Conservation (phyloP, 768 basidiomycete genomes). For the Pisolithus orientalis region DNA sequence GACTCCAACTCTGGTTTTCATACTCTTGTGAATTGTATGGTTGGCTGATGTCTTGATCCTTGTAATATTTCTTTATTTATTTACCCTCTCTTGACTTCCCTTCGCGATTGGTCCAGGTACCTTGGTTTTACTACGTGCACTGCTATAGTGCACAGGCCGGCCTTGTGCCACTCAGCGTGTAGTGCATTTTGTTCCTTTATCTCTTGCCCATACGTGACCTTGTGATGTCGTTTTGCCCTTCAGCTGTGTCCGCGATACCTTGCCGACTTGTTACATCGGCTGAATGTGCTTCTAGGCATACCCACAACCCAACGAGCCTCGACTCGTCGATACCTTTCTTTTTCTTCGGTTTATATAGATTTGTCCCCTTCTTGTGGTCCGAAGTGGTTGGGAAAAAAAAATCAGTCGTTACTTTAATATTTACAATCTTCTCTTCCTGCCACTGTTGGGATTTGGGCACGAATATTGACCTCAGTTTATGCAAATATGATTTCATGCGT, state of each 20-base stretch:
- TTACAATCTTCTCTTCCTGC: neutral
- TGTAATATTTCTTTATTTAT: slow-evolving; percentile 17
- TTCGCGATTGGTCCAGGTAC: neutral
- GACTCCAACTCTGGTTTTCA: slow-evolving; percentile 3
- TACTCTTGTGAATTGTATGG: slow-evolving; percentile 13
- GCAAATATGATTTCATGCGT: too few species aligned
- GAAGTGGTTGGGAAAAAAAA: neutral
- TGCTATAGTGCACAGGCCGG: slow-evolving; percentile 19
- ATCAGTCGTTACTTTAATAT: neutral
- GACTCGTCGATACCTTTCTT: slow-evolving; percentile 27
- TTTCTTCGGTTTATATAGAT: neutral
- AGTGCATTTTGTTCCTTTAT: neutral
- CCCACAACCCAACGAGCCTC: slow-evolving; percentile 31
- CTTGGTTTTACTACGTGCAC: slow-evolving; percentile 1
- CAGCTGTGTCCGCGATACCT: slow-evolving; percentile 1
- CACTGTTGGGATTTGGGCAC: too few species aligned
- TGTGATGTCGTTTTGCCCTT: slow-evolving; percentile 1
- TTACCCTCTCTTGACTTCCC: neutral
- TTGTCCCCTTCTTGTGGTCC: neutral
- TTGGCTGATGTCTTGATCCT: slow-evolving; percentile 10
- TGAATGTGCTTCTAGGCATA: slow-evolving; percentile 17
- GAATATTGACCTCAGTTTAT: too few species aligned
- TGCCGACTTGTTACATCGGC: slow-evolving; percentile 14
- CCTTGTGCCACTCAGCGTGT: slow-evolving; percentile 15
- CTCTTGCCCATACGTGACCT: neutral